Conservation (phyloP, 306 rosid species). For the Vigna radiata region DNA sequence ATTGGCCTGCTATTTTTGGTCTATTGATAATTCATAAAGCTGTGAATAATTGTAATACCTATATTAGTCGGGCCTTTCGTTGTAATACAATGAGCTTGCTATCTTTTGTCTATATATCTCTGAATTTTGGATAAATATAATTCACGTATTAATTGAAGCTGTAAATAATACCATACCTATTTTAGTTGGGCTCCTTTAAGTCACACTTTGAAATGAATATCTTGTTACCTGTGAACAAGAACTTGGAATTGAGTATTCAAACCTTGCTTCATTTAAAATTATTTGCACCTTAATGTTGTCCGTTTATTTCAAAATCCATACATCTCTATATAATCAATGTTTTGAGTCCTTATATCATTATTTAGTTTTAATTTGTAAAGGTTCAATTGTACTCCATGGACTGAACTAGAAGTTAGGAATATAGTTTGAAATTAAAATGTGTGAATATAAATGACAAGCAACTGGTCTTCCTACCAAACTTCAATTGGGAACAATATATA, state of each 20-base stretch:
- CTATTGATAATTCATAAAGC: constrained; percentile 17
- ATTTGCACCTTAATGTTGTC: constrained; percentile 15
- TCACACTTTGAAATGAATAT: not conserved
- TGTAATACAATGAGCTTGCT: constrained; percentile 1
- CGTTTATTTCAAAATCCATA: constrained; percentile 31
- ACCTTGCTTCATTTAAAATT: constrained; percentile 5
- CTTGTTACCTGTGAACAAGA: constrained; percentile 12
- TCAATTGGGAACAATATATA: constrained; percentile 23
- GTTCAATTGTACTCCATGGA: constrained; percentile 30
- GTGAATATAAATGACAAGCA: constrained; percentile 21
- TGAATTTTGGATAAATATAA: not conserved
- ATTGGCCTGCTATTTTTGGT: not conserved
- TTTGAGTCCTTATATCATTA: constrained; percentile 26
- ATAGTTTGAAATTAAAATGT: constrained; percentile 36
- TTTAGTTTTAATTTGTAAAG: constrained; percentile 4
- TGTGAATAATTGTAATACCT: constrained; percentile 18
- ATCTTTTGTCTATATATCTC: constrained; percentile 23
- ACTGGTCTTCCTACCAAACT: constrained; percentile 30
- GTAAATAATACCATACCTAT: constrained; percentile 21
- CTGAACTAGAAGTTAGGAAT: constrained; percentile 34
- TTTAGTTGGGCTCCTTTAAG: constrained; percentile 4
- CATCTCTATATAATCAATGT: constrained; percentile 6
- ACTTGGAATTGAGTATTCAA: constrained; percentile 4
- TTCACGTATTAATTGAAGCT: constrained; percentile 16
- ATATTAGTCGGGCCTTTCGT: not conserved